These are phyloP conservation scores for Acacia acuminata DNA, from an alignment of 306 rosid species.

Conservation along the genomic window DNA sequence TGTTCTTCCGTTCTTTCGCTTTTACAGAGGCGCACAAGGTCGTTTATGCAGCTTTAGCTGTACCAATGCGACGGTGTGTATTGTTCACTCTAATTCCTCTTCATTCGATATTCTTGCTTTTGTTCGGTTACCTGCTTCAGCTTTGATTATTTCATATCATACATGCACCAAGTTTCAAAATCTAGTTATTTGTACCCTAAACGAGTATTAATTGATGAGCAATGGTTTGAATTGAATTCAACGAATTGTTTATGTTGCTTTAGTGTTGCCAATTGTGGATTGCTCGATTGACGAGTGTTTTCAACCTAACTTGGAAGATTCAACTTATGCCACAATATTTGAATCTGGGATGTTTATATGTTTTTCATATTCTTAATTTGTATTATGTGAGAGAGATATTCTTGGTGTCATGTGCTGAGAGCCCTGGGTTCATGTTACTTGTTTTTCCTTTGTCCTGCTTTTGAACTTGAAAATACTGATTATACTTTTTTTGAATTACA, in stretches of 20 bases:
- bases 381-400: not conserved
- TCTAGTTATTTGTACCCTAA: not conserved
- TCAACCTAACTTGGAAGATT: constrained; percentile 4
- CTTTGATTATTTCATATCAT: constrained; percentile 21
- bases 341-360: constrained; percentile 7
- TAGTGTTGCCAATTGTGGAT: not conserved
- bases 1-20: constrained; percentile 90
- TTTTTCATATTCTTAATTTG: not conserved
- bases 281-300: not conserved
- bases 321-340: constrained; percentile 9
- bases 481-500: constrained; percentile 32
- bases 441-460: not conserved
- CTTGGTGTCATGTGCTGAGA: constrained; percentile 3
- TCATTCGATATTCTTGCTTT: constrained; percentile 1
- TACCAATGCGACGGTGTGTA: constrained; percentile 88
- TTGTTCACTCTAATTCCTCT: constrained; percentile 11
- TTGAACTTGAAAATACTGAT: constrained; percentile 17
- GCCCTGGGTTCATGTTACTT: constrained; percentile 4
- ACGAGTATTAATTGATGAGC: not conserved
- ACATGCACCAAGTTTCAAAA: not conserved
- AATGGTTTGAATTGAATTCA: not conserved
- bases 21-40: constrained; percentile 90
- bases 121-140: not conserved
- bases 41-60: constrained; percentile 75
- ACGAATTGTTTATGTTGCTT: not conserved